Evolutionary conservation across 1,284 basidiomycete species (phyloP).

Genomic region (Erythrobasidium hasegawianum): DNA sequence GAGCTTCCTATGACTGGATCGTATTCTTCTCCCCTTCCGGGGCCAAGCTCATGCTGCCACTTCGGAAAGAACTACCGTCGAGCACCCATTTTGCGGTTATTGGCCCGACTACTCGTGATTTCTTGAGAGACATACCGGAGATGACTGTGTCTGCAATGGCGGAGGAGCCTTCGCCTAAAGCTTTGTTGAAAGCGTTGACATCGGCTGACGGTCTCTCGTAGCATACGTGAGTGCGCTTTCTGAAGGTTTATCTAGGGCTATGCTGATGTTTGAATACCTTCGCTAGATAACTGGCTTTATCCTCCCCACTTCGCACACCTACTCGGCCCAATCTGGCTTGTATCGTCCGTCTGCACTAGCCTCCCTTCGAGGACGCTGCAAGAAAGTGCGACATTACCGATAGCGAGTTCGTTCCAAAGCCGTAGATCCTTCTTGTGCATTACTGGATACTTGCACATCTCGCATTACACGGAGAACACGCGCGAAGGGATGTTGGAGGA

Average conservation of each 20-base stretch:
- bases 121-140: neutral
- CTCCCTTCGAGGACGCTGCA: neutral
- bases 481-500: too few relatives aligned
- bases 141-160: constrained; percentile 20
- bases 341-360: neutral
- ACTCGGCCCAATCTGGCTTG: constrained; percentile 3
- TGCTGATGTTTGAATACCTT: neutral
- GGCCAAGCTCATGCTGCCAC: constrained; percentile 10
- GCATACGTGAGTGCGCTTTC: too few relatives aligned
- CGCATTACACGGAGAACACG: too few relatives aligned
- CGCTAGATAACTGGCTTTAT: neutral
- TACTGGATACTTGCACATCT: neutral
- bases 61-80: neutral
- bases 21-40: constrained; percentile 37
- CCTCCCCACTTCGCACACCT: neutral
- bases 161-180: constrained; percentile 10
- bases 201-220: neutral
- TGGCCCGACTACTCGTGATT: constrained; percentile 29
- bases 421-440: neutral
- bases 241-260: neutral
- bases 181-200: constrained; percentile 13
- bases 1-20: constrained; percentile 27
- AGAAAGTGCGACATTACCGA: neutral
- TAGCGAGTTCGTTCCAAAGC: constrained; percentile 14
- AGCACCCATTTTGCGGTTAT: constrained; percentile 10